These are phyloP conservation scores for Yamadazyma oceani DNA, from an alignment of 1,139 yeast species.

Conservation along the genomic window DNA sequence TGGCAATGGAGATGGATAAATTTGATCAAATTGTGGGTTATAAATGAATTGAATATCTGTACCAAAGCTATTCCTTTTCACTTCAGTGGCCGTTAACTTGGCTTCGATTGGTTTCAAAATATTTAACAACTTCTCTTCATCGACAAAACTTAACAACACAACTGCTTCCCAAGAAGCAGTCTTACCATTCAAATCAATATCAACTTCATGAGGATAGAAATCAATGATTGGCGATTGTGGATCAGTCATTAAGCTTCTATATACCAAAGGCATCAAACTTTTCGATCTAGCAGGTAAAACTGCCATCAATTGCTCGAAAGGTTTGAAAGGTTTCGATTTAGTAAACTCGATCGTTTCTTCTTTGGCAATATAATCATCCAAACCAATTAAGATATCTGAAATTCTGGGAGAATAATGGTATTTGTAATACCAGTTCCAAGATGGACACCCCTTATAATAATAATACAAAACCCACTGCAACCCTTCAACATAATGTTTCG, in stretches of 20 bases:
- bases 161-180: constrained; percentile 99
- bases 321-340: constrained; percentile 77
- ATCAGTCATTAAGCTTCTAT: constrained; percentile 86
- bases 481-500: constrained; percentile 90
- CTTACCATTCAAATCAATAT: constrained; percentile 89
- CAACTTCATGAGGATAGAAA: constrained; percentile 88
- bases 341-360: constrained; percentile 57
- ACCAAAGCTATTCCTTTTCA: constrained; percentile 73
- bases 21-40: constrained; percentile 72
- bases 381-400: constrained; percentile 75
- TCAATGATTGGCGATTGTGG: constrained; percentile 84
- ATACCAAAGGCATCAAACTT: constrained; percentile 72
- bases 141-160: constrained; percentile 91
- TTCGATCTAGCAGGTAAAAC: constrained; percentile 93
- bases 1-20: constrained; percentile 78
- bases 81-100: constrained; percentile 67
- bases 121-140: constrained; percentile 67
- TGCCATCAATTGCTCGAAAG: constrained; percentile 97
- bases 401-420: constrained; percentile 94
- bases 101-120: constrained; percentile 69
- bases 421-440: constrained; percentile 92
- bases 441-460: constrained; percentile 84
- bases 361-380: constrained; percentile 48
- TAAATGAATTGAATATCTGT: constrained; percentile 62
- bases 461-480: constrained; percentile 93